These are phyloP conservation scores for Thraustotheca clavata DNA, from an alignment of 352 stramenopile genomes.

Conservation along the genomic window DNA sequence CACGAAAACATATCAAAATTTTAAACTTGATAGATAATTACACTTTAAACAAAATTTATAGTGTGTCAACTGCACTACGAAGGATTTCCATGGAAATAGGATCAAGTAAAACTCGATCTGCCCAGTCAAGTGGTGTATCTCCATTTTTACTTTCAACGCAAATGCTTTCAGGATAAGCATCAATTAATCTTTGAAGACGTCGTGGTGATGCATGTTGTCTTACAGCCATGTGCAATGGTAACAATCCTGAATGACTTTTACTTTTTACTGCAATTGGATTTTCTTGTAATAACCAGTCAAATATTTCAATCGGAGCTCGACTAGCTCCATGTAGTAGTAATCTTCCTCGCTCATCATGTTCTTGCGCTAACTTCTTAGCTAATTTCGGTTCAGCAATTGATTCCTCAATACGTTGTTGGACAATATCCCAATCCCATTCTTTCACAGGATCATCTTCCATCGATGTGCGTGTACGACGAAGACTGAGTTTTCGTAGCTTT, in stretches of 20 bases:
- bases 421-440: background rate
- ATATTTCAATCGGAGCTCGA: slow-evolving; percentile 4
- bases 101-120: background rate
- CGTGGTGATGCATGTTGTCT: slow-evolving; percentile 48
- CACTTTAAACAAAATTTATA: too few species aligned
- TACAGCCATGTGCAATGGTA: slow-evolving; percentile 63
- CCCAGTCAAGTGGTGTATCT: slow-evolving; percentile 29
- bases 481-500: background rate
- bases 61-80: too few species aligned
- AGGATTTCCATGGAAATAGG: background rate
- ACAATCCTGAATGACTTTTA: slow-evolving; percentile 44
- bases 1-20: too few species aligned
- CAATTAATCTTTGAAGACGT: slow-evolving; percentile 52
- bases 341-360: slow-evolving; percentile 29
- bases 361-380: slow-evolving; percentile 41
- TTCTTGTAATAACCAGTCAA: slow-evolving; percentile 16
- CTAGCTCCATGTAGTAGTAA: slow-evolving; percentile 29
- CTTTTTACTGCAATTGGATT: slow-evolving; percentile 32
- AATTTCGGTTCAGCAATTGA: background rate
- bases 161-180: slow-evolving; percentile 54
- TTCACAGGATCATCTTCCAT: background rate
- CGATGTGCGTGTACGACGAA: background rate
- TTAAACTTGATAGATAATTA: too few species aligned
- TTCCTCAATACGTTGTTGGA: slow-evolving; percentile 27
- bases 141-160: slow-evolving; percentile 40